These are phyloP conservation scores for Ustilago bromivora DNA, from an alignment of 1,284 basidiomycete species.

Conservation along the genomic window DNA sequence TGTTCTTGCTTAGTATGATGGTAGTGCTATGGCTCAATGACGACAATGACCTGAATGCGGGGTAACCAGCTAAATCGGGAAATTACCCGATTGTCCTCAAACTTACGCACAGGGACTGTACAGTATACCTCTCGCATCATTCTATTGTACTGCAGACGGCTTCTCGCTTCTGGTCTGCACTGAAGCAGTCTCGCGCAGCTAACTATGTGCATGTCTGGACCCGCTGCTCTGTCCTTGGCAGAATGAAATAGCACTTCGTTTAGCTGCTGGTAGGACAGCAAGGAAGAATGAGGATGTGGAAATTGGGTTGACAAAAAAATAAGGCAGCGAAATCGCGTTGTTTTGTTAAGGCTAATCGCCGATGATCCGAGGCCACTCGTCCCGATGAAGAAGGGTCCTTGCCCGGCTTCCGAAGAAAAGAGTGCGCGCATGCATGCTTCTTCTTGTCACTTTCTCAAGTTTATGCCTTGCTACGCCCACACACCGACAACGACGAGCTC, in stretches of 20 bases:
- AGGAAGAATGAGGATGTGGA: neutral
- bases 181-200: no score
- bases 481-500: neutral
- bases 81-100: no score
- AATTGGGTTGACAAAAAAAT: neutral
- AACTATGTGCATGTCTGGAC: neutral
- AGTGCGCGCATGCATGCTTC: neutral
- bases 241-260: no score
- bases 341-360: neutral
- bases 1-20: no score
- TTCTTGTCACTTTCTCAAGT: neutral
- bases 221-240: no score
- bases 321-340: neutral
- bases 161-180: neutral
- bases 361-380: neutral
- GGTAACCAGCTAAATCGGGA: no score
- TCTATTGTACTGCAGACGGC: neutral
- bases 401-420: conserved; percentile 4
- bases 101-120: neutral
- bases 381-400: conserved; percentile 4
- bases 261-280: neutral
- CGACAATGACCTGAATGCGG: no score
- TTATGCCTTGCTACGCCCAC: neutral
- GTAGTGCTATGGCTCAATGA: no score
- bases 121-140: neutral